A percentile compares a stretch with the other conserved stretches of the same genome.
Evolutionary conservation across 805 yeast genomes (phyloP).

Genomic region (Yamadazyma akitaensis): DNA sequence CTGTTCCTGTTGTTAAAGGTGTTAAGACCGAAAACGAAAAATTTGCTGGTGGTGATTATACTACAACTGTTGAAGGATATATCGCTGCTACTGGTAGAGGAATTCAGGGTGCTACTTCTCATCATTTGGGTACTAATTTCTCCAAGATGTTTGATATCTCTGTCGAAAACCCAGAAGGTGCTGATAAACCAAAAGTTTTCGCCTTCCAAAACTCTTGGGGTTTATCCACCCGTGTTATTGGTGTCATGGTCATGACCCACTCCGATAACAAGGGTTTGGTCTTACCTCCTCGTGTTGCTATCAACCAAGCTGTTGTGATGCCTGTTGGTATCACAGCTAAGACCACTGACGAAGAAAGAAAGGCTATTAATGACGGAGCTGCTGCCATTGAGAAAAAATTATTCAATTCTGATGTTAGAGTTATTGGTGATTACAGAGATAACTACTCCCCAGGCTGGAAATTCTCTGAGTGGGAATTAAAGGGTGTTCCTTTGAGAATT

Average conservation of each 20-base stretch:
- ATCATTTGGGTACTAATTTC: constrained; percentile 96
- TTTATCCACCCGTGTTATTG: constrained; percentile 94
- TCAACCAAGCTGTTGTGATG: constrained; percentile 83
- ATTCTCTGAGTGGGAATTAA: constrained; percentile 94
- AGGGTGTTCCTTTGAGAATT: constrained; percentile 90
- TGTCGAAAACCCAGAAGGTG: constrained; percentile 93
- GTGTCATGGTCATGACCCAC: constrained; percentile 99
- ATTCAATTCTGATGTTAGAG: constrained; percentile 63
- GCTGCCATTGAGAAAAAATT: constrained; percentile 63
- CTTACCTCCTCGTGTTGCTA: constrained; percentile 95
- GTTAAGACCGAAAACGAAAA: constrained; percentile 95
- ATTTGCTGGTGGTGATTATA: constrained; percentile 96
- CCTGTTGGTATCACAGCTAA: constrained; percentile 94
- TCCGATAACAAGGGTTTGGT: constrained; percentile 98
- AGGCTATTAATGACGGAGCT: constrained; percentile 67
- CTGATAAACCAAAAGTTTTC: constrained; percentile 78
- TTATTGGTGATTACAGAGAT: constrained; percentile 82
- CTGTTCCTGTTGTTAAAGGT: constrained; percentile 97
- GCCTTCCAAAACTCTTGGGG: constrained; percentile 99
- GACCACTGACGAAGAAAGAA: constrained; percentile 73
- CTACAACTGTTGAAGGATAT: constrained; percentile 95
- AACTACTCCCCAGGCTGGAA: constrained; percentile 99
- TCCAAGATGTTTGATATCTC: constrained; percentile 96
- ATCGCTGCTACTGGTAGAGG: constrained; percentile 99
- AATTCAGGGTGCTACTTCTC: constrained; percentile 99